Conservation (phyloP, 441 rosid genomes). For the Croton setiger region DNA sequence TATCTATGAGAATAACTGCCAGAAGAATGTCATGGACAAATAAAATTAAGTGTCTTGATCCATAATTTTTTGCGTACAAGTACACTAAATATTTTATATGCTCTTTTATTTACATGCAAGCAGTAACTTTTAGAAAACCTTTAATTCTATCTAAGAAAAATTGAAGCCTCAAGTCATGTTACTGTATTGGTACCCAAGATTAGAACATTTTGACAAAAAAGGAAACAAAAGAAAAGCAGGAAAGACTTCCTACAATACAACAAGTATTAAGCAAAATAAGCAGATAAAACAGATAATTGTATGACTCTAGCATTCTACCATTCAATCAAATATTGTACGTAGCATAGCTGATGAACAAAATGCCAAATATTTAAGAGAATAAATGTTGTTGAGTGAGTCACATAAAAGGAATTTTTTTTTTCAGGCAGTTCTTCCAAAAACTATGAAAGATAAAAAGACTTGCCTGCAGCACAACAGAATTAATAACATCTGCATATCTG, state of each 20-base stretch:
- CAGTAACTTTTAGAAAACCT: no score
- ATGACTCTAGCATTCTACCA: neutral
- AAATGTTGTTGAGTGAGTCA: neutral
- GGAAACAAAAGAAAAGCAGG: neutral
- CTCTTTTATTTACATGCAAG: neutral
- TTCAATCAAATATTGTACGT: neutral
- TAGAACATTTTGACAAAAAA: neutral
- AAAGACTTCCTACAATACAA: constrained; percentile 2
- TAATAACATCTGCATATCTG: constrained; percentile 86
- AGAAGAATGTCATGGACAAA: neutral
- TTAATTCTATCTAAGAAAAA: neutral
- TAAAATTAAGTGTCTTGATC: neutral
- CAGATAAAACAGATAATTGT: neutral
- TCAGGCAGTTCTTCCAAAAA: neutral
- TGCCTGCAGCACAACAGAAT: constrained; percentile 92
- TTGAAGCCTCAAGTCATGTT: neutral
- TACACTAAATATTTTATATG: neutral
- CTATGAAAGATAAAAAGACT: constrained; percentile 17
- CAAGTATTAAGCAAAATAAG: neutral
- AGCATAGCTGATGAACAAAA: neutral
- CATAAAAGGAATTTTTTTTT: neutral
- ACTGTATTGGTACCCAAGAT: neutral
- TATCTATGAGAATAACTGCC: neutral
- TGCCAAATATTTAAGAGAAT: neutral
- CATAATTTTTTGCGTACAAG: neutral